Evolutionary conservation across 1,284 basidiomycete species (phyloP).

Genomic region (Leccinum fallax): DNA sequence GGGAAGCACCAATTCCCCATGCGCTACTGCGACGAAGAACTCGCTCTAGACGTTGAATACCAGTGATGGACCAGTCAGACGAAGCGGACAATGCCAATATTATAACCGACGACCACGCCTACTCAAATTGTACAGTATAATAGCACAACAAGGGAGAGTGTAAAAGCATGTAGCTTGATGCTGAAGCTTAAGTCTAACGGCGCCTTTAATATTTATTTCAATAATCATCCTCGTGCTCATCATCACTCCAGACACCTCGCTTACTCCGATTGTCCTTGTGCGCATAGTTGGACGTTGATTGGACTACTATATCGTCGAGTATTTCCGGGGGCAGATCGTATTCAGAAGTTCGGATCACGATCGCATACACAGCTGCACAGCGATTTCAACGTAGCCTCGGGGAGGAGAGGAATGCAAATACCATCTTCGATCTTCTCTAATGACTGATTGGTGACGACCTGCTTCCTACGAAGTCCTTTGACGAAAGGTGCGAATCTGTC

Average conservation of each 20-base stretch:
- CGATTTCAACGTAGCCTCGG: slow-evolving; percentile 6
- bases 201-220: slow-evolving; percentile 10
- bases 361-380: slow-evolving; percentile 64
- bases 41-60: slow-evolving; percentile 12
- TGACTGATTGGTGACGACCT: slow-evolving; percentile 81
- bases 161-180: neutral
- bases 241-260: slow-evolving; percentile 24
- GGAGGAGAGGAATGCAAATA: slow-evolving; percentile 33
- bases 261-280: slow-evolving; percentile 22
- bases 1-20: slow-evolving; percentile 4
- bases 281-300: slow-evolving; percentile 42
- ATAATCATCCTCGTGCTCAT: slow-evolving; percentile 33
- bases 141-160: neutral
- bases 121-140: slow-evolving; percentile 5
- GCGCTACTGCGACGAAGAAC: slow-evolving; percentile 18
- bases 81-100: neutral
- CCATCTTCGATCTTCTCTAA: slow-evolving; percentile 95
- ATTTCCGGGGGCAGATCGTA: slow-evolving; percentile 67
- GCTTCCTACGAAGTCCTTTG: slow-evolving; percentile 83
- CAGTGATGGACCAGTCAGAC: slow-evolving; percentile 5
- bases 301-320: slow-evolving; percentile 65
- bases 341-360: slow-evolving; percentile 69
- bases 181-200: neutral
- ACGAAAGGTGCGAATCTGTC: slow-evolving; percentile 72
- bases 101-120: neutral